Conservation (phyloP, 2,329 filamentous ascomycete genomes). For the Blastomyces gilchristii region DNA sequence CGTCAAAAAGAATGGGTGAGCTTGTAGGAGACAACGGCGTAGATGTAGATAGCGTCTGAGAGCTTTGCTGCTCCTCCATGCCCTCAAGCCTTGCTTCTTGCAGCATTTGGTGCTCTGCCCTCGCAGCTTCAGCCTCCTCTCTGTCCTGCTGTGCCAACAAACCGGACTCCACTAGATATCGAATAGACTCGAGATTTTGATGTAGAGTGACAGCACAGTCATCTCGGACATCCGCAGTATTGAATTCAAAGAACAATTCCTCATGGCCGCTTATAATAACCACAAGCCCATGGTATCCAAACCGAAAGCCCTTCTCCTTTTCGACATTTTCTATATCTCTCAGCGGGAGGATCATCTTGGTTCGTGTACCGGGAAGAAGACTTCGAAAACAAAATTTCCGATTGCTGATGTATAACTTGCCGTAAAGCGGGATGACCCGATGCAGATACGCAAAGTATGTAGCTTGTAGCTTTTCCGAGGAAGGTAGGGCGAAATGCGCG, state of each 20-base stretch:
- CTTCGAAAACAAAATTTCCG: slow-evolving; percentile 87
- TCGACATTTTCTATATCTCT: slow-evolving; percentile 87
- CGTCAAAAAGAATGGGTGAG: slow-evolving; percentile 70
- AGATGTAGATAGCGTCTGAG: slow-evolving; percentile 15
- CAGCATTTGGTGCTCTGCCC: slow-evolving; percentile 69
- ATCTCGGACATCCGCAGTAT: slow-evolving; percentile 64
- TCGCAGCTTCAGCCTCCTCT: slow-evolving; percentile 61
- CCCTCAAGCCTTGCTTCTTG: slow-evolving; percentile 56
- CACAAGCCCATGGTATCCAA: slow-evolving; percentile 82
- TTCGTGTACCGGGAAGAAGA: slow-evolving; percentile 75
- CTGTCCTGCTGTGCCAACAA: slow-evolving; percentile 57
- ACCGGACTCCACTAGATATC: slow-evolving; percentile 60
- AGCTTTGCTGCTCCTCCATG: slow-evolving; percentile 25
- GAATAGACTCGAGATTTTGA: slow-evolving; percentile 61
- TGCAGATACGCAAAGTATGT: slow-evolving; percentile 91
- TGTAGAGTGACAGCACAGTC: slow-evolving; percentile 79
- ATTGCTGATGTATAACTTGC: slow-evolving; percentile 90
- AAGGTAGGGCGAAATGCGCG: slow-evolving; percentile 79
- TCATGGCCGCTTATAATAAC: slow-evolving; percentile 91
- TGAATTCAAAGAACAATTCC: slow-evolving; percentile 93
- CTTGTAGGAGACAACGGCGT: slow-evolving; percentile 34
- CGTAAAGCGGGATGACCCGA: slow-evolving; percentile 80
- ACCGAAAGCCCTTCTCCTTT: slow-evolving; percentile 89
- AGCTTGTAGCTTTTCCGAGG: slow-evolving; percentile 71
- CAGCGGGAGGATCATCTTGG: slow-evolving; percentile 82